Evolutionary conservation across 352 stramenopile genomes (phyloP).

Genomic region (Phytophthora boehmeriae): DNA sequence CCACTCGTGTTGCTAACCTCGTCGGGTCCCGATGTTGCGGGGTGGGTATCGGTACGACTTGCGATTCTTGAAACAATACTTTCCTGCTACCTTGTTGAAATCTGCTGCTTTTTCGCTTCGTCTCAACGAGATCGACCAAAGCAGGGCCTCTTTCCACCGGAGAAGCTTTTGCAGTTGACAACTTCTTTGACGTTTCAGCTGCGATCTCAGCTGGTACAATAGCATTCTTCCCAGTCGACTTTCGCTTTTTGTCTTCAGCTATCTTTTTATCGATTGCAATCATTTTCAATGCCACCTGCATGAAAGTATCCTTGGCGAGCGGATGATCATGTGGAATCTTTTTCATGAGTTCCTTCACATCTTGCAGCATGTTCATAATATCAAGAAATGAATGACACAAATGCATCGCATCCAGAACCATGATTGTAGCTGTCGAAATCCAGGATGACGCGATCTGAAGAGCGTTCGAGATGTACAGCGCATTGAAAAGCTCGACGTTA

Average conservation of each 20-base stretch:
- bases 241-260: not conserved
- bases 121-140: too few species aligned
- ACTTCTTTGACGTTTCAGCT: too few species aligned
- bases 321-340: constrained; percentile 7
- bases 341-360: constrained; percentile 5
- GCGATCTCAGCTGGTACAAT: too few species aligned
- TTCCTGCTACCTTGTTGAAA: too few species aligned
- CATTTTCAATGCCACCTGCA: constrained; percentile 13
- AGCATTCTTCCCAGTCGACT: not conserved
- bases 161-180: too few species aligned
- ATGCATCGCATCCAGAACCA: not conserved
- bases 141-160: too few species aligned
- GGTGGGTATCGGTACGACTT: too few species aligned
- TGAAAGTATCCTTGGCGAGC: not conserved
- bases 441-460: constrained; percentile 5
- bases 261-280: constrained; percentile 2
- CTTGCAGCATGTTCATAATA: constrained; percentile 1
- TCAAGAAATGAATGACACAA: constrained; percentile 6
- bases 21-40: not conserved
- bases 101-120: too few species aligned
- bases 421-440: constrained; percentile 2
- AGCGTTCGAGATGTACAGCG: constrained; percentile 8
- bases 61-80: too few species aligned
- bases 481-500: constrained; percentile 14
- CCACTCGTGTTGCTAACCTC: not conserved